Evolutionary conservation across 164 flowering plant genomes (phyloP), one percentile per base, ranked within the genome.

Genomic region (Vitis rupestris): DNA sequence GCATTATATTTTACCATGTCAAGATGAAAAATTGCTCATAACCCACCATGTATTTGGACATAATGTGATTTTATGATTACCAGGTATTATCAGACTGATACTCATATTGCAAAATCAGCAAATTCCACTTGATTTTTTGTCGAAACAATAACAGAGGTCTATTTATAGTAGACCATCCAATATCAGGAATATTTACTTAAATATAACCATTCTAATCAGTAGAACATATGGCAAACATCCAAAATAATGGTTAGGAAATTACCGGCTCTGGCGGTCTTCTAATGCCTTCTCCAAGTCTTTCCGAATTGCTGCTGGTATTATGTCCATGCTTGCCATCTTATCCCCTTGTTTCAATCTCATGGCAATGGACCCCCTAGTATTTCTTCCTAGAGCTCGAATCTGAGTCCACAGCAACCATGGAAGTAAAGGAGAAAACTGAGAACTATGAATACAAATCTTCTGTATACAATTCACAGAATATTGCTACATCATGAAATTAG

Each of bases 261-360:
- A 88, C 92, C 57, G 76, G 68, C 50, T 74, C 17, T 61, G 69
- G 16, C 68, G 69, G 58, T 73, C 76, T 57, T 78, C 87, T 49
- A 80, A 73, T 50, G 27, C 66, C 65, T 31, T 73, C 50, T 84
- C 82, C 74, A 84, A 68, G 65, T 84, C 82, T 72, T 83, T 87
- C 71, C 79, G 71, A 77, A 82, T 64, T 30, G 88, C 63, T 63
- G 91, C 93, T 37, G 97, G 98, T 64, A 93, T 89, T 56, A 93
- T 82, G 82, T 93, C 98, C 83, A 93, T 81, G 77, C 92, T 82
- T 50, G 99, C 98, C 87, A 95, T 82, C 78, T 82, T 86, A 77
- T 95, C 98, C 67, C 79, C 96, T n/a, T 65, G 76, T 81, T 77
- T 93, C 5, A 95, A 80, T 82, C 86, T 88, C 99, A 95, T 93